Evolutionary conservation across 768 basidiomycete species (phyloP).

Genomic region (Paxillus rubicundulus): DNA sequence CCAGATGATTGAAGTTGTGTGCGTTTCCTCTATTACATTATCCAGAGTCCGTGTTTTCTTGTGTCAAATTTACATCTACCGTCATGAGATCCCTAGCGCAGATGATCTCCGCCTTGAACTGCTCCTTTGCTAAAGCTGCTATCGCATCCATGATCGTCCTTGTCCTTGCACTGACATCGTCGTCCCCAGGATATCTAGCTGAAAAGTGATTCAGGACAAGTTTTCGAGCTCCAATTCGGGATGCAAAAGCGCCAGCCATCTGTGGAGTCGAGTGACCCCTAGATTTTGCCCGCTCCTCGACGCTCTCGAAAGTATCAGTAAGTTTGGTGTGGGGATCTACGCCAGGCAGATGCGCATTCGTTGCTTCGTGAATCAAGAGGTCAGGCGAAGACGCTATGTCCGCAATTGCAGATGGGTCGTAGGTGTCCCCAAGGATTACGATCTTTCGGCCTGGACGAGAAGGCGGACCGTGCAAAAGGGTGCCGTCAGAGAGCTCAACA

Average conservation of each 20-base stretch:
- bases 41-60: constrained; percentile 14
- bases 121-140: constrained; percentile 47
- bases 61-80: constrained; percentile 49
- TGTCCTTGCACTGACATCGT: constrained; percentile 48
- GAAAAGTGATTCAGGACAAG: constrained; percentile 87
- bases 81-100: constrained; percentile 80
- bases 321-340: constrained; percentile 59
- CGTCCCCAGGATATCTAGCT: constrained; percentile 70
- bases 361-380: constrained; percentile 84
- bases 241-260: constrained; percentile 83
- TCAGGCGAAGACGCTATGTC: constrained; percentile 63
- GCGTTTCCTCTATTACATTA: constrained; percentile 2
- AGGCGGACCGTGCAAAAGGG: constrained; percentile 62
- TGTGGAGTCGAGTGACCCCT: constrained; percentile 91
- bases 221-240: constrained; percentile 53
- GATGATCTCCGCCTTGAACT: constrained; percentile 54
- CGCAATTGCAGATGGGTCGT: constrained; percentile 68
- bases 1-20: constrained; percentile 49
- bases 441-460: constrained; percentile 71
- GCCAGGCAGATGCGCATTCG: constrained; percentile 77
- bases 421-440: constrained; percentile 83
- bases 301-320: constrained; percentile 56
- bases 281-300: constrained; percentile 63
- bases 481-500: constrained; percentile 68
- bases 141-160: constrained; percentile 63